Evolutionary conservation across 176 grass and related monocot genomes (phyloP).

Genomic region (Oryza punctata): DNA sequence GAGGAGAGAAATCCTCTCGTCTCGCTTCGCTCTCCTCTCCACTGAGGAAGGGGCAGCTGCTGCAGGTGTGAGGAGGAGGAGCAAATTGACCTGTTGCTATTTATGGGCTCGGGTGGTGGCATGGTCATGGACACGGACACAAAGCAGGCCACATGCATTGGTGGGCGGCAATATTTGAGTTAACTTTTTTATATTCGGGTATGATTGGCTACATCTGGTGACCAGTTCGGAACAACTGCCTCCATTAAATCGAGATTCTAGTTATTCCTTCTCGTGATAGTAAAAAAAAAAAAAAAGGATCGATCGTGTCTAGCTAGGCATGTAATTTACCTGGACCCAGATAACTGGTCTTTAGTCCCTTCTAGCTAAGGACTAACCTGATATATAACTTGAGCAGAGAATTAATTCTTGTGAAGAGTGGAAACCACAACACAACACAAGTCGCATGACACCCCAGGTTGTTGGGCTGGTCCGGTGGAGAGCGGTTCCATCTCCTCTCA

Average conservation of each 20-base stretch:
- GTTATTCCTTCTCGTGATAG: neutral
- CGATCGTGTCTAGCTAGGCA: neutral
- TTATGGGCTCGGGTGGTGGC: slow-evolving; percentile 38
- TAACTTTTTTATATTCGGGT: neutral
- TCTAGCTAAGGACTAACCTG: too few species aligned
- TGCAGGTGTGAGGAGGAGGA: neutral
- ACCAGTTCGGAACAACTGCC: neutral
- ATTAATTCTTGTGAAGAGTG: neutral
- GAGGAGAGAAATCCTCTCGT: neutral
- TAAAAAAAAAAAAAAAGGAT: too few species aligned
- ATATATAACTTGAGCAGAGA: too few species aligned
- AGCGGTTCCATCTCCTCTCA: too few species aligned
- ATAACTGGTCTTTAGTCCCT: neutral
- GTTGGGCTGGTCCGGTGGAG: too few species aligned
- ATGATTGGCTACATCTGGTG: slow-evolving; percentile 4
- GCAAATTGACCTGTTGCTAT: slow-evolving; percentile 39
- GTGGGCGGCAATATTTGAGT: neutral
- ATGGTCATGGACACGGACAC: slow-evolving; percentile 33
- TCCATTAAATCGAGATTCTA: neutral
- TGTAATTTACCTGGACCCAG: neutral
- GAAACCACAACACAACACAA: neutral
- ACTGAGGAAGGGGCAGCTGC: neutral
- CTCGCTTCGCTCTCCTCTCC: neutral
- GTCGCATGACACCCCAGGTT: too few species aligned
- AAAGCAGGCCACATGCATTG: slow-evolving; percentile 40